phyloP scores from a whole-genome alignment of 176 grass and related monocot species.

The Aegilops longissima region DNA sequence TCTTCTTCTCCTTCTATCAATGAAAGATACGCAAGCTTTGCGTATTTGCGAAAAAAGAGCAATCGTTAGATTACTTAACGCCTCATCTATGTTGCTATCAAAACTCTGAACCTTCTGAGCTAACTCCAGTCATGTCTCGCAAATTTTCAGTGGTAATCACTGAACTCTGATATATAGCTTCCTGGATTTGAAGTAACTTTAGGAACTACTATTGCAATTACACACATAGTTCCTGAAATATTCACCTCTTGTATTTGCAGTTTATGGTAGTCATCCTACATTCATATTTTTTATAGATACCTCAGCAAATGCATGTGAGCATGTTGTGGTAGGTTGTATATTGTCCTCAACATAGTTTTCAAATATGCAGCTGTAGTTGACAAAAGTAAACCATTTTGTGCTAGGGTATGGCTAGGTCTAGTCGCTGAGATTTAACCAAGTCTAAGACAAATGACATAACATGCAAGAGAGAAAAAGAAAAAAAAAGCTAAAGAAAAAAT shows the following conservation, averaged over 20 bases:
- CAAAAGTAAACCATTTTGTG: background rate
- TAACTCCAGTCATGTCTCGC: background rate
- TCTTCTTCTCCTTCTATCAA: no score
- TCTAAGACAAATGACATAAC: no score
- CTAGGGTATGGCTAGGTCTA: no score
- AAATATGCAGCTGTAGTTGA: background rate
- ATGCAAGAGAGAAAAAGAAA: no score
- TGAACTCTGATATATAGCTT: conserved; percentile 13
- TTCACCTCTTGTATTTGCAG: conserved; percentile 42
- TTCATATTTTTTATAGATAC: conserved; percentile 94
- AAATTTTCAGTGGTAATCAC: background rate
- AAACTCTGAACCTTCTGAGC: background rate
- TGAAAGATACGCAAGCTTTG: no score
- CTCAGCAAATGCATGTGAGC: conserved; percentile 77
- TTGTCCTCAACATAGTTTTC: conserved; percentile 14
- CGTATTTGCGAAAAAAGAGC: no score
- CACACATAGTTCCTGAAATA: conserved; percentile 13
- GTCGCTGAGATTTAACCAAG: no score
- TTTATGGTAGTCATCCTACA: conserved; percentile 68
- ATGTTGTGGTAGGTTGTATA: conserved; percentile 76
- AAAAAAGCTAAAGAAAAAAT: no score
- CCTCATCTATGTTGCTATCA: background rate
- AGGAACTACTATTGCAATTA: conserved; percentile 21
- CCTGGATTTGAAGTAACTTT: conserved; percentile 2
- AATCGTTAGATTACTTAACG: no score